Evolutionary conservation across 768 basidiomycete genomes (phyloP).

Genomic region (Favolaschia claudopus): DNA sequence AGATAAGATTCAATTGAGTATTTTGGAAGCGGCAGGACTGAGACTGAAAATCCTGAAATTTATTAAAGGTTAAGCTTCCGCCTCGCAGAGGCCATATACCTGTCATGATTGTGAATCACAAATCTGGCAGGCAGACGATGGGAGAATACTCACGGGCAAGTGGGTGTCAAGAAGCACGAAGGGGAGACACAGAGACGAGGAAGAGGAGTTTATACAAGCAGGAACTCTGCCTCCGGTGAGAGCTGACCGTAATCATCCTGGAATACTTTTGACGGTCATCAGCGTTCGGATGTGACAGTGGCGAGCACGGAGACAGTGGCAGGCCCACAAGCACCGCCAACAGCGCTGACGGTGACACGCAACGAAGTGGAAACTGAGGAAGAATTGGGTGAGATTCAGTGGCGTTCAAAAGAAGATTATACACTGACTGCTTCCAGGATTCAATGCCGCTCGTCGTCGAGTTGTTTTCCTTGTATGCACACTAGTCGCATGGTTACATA

Average conservation of each 20-base stretch:
- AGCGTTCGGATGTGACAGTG: neutral
- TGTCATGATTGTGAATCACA: neutral
- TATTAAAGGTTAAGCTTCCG: too few species aligned
- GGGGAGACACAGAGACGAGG: neutral
- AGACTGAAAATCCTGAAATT: too few species aligned
- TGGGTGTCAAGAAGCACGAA: neutral
- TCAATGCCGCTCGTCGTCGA: neutral
- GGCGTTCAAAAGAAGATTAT: neutral
- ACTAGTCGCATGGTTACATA: constrained; percentile 15
- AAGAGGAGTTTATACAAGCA: neutral
- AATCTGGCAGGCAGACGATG: constrained; percentile 3
- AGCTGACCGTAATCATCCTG: neutral
- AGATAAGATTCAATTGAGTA: too few species aligned
- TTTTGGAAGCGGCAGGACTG: too few species aligned
- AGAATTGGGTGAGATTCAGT: neutral
- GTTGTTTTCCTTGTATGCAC: neutral
- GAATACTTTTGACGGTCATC: constrained; percentile 1
- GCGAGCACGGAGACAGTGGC: neutral
- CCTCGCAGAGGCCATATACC: too few species aligned
- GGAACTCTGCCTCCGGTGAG: constrained; percentile 2
- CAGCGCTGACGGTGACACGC: too few species aligned
- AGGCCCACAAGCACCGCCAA: too few species aligned
- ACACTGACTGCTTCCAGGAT: neutral
- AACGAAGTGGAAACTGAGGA: neutral
- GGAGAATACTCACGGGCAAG: neutral